Evolutionary conservation across 345 rosid species (phyloP), one percentile per base, ranked within the genome.

Genomic region (Draba incana): DNA sequence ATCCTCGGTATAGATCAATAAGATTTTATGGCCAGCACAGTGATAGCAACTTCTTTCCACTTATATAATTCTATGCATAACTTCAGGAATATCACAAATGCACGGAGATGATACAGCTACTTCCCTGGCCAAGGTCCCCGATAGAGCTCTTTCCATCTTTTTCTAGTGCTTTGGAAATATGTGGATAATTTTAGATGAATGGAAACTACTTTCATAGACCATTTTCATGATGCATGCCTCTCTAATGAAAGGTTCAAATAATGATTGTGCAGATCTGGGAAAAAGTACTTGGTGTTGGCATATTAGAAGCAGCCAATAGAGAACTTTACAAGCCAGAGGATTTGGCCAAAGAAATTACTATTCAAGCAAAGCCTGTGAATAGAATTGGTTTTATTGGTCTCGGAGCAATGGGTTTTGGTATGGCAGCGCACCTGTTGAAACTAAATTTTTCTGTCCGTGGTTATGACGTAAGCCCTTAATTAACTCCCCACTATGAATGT

Each of bases 381-480:
- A 82, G 79, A 74, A 74, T 93, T 66, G 97, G 97, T 68, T 93
- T 90, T 73, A 84, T 93, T 78, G 98, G 98, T 57, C 98, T 93
- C 50, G 98, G 98, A 68, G 98, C 97, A 82, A 92, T 92, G 98
- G 98, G 98, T 54, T 88, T 90, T 78, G 98, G 96, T 74, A 90
- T 92, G 98, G 98, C 98, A 77, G 76, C 89, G 51, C 86, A 90
- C 54, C 80, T 93, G 64, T 67, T 90, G 71, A 88, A 84, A 65
- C 82, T 88, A 15, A 84, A 86, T 2, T 93, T 80, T 75, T 55
- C 64, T 50, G 94, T 93, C 38, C 14, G 81, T 72, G 98, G 98
- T 80, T 93, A 63, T 71, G 98, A 93, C 68, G 98, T 93, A 88
- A 87, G 77, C 77, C 51, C 76, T 60, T 58, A 38, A 59, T 28